These are phyloP conservation scores for Houttuynia cordata DNA, from an alignment of 164 flowering plant genomes.

Conservation along the genomic window DNA sequence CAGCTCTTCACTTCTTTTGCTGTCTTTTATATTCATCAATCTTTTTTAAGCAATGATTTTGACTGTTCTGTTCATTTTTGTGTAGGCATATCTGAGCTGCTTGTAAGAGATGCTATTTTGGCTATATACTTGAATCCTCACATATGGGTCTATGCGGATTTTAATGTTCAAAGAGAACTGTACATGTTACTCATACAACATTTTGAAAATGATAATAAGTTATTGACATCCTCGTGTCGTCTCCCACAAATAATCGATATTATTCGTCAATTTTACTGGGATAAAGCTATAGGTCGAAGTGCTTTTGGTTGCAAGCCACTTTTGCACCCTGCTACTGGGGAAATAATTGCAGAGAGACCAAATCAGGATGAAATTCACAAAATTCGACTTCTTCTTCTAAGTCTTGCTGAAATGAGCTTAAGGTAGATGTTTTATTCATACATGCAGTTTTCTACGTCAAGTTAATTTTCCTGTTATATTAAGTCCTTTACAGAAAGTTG, in stretches of 20 bases:
- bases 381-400: conserved; percentile 85
- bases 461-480: no score
- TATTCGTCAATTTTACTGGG: conserved; percentile 74
- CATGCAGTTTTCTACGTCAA: background rate
- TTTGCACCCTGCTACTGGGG: conserved; percentile 39
- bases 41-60: background rate
- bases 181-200: conserved; percentile 92
- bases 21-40: background rate
- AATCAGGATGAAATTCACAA: conserved; percentile 69
- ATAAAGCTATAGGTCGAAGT: conserved; percentile 34
- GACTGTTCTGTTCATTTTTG: conserved; percentile 2
- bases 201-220: conserved; percentile 76
- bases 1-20: background rate
- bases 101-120: conserved; percentile 69
- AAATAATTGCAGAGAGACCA: conserved; percentile 67
- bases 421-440: conserved; percentile 31
- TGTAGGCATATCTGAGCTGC: conserved; percentile 68
- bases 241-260: conserved; percentile 81
- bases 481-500: conserved; percentile 1
- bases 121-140: conserved; percentile 75
- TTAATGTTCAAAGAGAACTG: conserved; percentile 81
- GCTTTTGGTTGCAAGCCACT: conserved; percentile 51
- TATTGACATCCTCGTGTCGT: conserved; percentile 58
- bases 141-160: conserved; percentile 72
- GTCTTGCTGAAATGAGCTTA: conserved; percentile 98